A percentile compares a stretch with the other conserved stretches of the same genome.
These are phyloP conservation scores for Monosporascus sp. DNA, from an alignment of 2,329 filamentous ascomycete genomes.

Conservation along the genomic window DNA sequence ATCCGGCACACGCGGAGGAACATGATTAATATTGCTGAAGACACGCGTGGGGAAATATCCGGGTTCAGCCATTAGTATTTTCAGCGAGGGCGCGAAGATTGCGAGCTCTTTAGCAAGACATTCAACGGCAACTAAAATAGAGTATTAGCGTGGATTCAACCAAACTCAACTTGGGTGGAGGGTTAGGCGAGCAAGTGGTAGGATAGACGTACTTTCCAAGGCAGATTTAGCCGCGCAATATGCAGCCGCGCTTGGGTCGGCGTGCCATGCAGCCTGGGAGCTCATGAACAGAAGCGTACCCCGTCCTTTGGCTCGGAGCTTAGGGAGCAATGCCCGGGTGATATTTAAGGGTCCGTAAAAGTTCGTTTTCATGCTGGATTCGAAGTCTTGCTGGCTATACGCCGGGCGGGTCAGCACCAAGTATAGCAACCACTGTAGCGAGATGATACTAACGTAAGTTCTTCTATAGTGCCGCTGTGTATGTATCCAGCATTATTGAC, in stretches of 20 bases:
- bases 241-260: constrained; percentile 22
- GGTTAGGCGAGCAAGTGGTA: no score
- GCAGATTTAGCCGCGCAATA: constrained; percentile 20
- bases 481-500: constrained; percentile 35
- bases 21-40: constrained; percentile 29
- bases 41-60: constrained; percentile 35
- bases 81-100: constrained; percentile 22
- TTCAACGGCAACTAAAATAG: constrained; percentile 3
- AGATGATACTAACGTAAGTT: no score
- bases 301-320: constrained; percentile 21
- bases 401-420: constrained; percentile 1
- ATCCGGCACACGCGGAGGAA: constrained; percentile 15
- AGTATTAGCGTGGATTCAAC: neutral
- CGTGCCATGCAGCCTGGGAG: constrained; percentile 30
- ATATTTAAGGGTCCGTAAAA: constrained; percentile 34
- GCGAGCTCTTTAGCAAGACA: constrained; percentile 5
- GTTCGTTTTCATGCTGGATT: constrained; percentile 28
- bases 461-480: constrained; percentile 9
- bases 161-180: no score
- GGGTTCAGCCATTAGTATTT: constrained; percentile 30
- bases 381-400: constrained; percentile 21
- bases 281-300: constrained; percentile 31
- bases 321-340: constrained; percentile 28
- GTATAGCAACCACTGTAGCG: neutral
- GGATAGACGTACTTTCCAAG: constrained; percentile 11